phyloP scores from a whole-genome alignment of 805 yeast genomes.

The Starmerella kuoi region DNA sequence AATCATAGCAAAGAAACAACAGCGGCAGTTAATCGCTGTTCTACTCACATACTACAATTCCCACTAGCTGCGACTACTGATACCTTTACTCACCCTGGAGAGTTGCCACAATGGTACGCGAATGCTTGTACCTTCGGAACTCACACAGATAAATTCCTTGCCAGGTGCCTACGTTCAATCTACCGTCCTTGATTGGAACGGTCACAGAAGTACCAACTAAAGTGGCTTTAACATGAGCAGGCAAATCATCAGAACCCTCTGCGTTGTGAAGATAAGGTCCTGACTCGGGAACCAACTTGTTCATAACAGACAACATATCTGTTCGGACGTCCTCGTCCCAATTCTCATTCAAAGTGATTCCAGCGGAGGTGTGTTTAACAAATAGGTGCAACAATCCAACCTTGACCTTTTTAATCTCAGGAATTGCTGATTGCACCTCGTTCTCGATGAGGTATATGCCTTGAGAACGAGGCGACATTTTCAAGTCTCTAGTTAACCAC shows the following conservation, averaged over 20 bases:
- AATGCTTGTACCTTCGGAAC: conserved; percentile 52
- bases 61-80: no score
- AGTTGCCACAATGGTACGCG: conserved; percentile 59
- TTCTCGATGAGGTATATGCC: conserved; percentile 65
- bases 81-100: conserved; percentile 44
- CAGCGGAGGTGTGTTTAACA: conserved; percentile 72
- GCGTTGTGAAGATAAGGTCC: conserved; percentile 48
- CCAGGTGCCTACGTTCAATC: conserved; percentile 68
- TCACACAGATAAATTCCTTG: conserved; percentile 72
- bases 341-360: conserved; percentile 62
- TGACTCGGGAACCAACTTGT: conserved; percentile 56
- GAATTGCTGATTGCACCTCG: conserved; percentile 44
- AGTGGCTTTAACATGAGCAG: conserved; percentile 58
- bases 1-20: no score
- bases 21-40: no score
- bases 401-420: conserved; percentile 47
- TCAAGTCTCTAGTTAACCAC: conserved; percentile 51
- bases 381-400: conserved; percentile 56
- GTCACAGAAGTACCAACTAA: conserved; percentile 51
- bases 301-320: conserved; percentile 55
- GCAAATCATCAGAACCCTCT: conserved; percentile 75
- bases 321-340: conserved; percentile 66
- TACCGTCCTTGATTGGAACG: conserved; percentile 60
- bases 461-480: conserved; percentile 44
- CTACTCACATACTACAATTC: no score